Evolutionary conservation across 129 eudicot species (phyloP).

Genomic region (Artemisia annua): DNA sequence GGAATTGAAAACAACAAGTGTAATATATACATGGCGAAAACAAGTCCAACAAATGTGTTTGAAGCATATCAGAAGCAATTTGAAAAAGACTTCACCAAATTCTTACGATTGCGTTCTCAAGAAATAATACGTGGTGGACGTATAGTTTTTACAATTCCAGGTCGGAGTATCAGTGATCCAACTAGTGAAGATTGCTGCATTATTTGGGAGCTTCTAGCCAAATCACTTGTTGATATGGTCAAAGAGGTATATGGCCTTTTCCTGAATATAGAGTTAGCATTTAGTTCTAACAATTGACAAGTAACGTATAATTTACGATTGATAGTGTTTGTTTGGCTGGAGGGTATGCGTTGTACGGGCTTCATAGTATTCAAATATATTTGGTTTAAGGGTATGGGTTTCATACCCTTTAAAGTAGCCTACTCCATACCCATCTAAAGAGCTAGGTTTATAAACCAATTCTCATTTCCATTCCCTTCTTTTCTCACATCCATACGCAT

Average conservation of each 20-base stretch:
- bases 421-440: too few relatives aligned
- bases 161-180: constrained; percentile 36
- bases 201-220: constrained; percentile 24
- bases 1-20: constrained; percentile 37
- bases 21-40: constrained; percentile 37
- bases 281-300: too few relatives aligned
- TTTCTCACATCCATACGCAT: too few relatives aligned
- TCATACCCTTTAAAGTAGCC: too few relatives aligned
- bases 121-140: constrained; percentile 35
- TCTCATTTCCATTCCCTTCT: too few relatives aligned
- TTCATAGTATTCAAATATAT: too few relatives aligned
- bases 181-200: constrained; percentile 12
- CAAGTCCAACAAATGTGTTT: constrained; percentile 42
- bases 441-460: too few relatives aligned
- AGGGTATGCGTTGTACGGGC: too few relatives aligned
- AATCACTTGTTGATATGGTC: constrained; percentile 36
- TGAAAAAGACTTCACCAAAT: constrained; percentile 31
- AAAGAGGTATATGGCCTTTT: constrained; percentile 12
- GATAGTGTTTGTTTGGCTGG: too few relatives aligned
- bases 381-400: too few relatives aligned
- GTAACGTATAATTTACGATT: too few relatives aligned
- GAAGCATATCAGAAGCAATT: constrained; percentile 43
- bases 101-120: constrained; percentile 21
- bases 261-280: background rate
- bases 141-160: constrained; percentile 32